Evolutionary conservation across 2,329 filamentous ascomycete genomes (phyloP), one percentile per base, ranked within the genome.

Genomic region (Cercospora citrullina): DNA sequence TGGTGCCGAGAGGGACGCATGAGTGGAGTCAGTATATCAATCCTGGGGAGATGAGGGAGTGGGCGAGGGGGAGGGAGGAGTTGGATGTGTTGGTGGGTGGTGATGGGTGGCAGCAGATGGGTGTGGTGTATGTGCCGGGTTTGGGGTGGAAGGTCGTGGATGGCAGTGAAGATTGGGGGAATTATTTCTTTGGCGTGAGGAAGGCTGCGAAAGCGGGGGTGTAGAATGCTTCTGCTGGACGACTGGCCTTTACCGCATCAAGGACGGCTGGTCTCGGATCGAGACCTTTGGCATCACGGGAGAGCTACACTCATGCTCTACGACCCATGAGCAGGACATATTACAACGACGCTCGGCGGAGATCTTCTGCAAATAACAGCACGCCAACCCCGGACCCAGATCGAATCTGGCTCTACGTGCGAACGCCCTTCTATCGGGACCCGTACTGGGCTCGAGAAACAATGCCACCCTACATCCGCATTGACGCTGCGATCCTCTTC

Each of bases 21-120:
- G 93, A 97, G 79, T 99, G 95, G 95, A 85, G 85, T 70, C 96
- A 98, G 82, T 99, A 98, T 81, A 90, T 99, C 72, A 95, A 97
- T 77, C 91, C 92, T 71, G 84, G 87, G 14, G 94, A 98, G 84
- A 79, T 96, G 77, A 77, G 80, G 72, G 77, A 72, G 4, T 85
- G 83, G 81, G 84, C 83, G 71, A 75, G 72, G 42, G 77, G 77
- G 68, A 75, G 80, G 72, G 65, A 70, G 21, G 81, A 81, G 9
- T 76, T 82, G 78, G 83, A 83, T 75, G 85, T 72, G 14, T 23
- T 89, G 70, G 87, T 91, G 83, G 83, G 82, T 74, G 86, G 90
- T 71, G 87, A 90, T 83, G 84, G 81, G 1, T 94, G 90, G 90
- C 82, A 82, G 75, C 86, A 90, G 70, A 89, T 91, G 85, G 95